These are phyloP conservation scores for Arthrobotrys entomopaga DNA, from an alignment of 2,329 filamentous ascomycete species.

Conservation along the genomic window DNA sequence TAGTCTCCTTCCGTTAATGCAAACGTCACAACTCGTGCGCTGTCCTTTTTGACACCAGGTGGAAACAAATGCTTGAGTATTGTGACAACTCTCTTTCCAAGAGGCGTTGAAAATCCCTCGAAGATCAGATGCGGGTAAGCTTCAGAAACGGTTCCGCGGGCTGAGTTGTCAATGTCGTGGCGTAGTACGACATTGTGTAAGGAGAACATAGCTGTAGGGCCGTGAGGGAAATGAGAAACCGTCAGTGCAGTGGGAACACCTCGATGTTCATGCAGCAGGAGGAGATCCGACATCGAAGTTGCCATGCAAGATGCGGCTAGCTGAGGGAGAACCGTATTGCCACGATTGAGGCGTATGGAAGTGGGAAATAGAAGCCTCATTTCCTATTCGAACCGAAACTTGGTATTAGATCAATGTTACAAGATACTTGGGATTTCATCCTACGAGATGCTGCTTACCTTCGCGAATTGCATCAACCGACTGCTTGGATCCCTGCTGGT, in stretches of 20 bases:
- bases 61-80: slow-evolving; percentile 95
- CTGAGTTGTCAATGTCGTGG: slow-evolving; percentile 88
- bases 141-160: slow-evolving; percentile 88
- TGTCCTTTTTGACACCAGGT: slow-evolving; percentile 77
- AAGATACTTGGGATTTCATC: background rate
- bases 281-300: slow-evolving; percentile 82
- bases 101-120: slow-evolving; percentile 84
- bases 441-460: slow-evolving; percentile 10
- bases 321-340: slow-evolving; percentile 86
- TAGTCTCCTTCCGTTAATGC: slow-evolving; percentile 71
- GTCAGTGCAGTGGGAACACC: slow-evolving; percentile 91
- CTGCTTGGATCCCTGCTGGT: slow-evolving; percentile 89
- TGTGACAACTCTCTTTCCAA: slow-evolving; percentile 85
- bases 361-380: slow-evolving; percentile 85
- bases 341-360: slow-evolving; percentile 86
- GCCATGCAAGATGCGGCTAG: slow-evolving; percentile 83
- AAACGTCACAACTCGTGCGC: slow-evolving; percentile 90
- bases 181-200: slow-evolving; percentile 92
- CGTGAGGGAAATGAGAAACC: slow-evolving; percentile 86
- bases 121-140: slow-evolving; percentile 95
- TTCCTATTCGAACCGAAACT: slow-evolving; percentile 72
- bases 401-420: background rate
- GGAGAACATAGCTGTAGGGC: slow-evolving; percentile 86
- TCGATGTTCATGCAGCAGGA: slow-evolving; percentile 90
- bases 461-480: slow-evolving; percentile 82